Percentiles rank a stretch among this genome's conserved stretches.
Conservation (phyloP, 129 eudicot species). For the Dittrichia graveolens region DNA sequence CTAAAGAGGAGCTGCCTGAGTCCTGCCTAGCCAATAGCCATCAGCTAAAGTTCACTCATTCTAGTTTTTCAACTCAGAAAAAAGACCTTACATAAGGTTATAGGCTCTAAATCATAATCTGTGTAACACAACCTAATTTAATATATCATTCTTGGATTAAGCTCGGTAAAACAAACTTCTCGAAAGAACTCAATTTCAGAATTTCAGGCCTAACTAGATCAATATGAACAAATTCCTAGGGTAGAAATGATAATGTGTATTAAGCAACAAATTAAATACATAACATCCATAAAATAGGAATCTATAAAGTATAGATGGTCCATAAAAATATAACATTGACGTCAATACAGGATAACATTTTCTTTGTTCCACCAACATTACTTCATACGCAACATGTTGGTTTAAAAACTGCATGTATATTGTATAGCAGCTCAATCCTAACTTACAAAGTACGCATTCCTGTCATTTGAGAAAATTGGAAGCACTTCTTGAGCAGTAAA, state of each 20-base stretch:
- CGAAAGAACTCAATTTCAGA: background rate
- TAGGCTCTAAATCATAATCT: background rate
- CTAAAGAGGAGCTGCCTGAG: background rate
- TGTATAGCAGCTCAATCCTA: background rate
- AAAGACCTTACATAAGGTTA: background rate
- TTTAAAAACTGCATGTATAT: background rate
- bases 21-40: background rate
- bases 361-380: background rate
- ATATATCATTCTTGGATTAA: background rate
- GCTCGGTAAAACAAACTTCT: background rate
- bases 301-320: background rate
- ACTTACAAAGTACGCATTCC: no score
- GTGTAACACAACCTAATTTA: background rate
- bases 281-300: background rate
- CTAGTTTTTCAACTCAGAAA: slow-evolving; percentile 8
- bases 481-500: no score
- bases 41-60: slow-evolving; percentile 10
- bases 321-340: background rate
- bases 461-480: no score
- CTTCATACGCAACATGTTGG: background rate
- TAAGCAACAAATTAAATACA: background rate
- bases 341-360: background rate
- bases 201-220: background rate
- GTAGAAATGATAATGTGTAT: background rate
- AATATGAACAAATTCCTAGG: background rate